These are phyloP conservation scores for Coemansia sp. DNA, from an alignment of 192 early-diverging fungal species.

Conservation along the genomic window DNA sequence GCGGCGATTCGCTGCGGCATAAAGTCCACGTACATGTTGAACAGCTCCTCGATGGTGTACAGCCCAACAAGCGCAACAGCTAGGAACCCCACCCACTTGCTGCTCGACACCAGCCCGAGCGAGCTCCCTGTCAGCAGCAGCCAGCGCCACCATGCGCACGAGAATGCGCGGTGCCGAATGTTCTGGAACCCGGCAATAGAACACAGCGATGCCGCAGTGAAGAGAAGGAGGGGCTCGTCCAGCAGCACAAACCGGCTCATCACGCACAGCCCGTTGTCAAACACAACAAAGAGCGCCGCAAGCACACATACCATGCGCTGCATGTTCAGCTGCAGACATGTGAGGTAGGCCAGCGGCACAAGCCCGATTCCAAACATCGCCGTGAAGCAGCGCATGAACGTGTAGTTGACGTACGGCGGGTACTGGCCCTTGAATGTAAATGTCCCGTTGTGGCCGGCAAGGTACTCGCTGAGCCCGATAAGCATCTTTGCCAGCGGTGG, in stretches of 20 bases:
- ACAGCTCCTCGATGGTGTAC: constrained; percentile 87
- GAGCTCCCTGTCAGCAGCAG: constrained; percentile 61
- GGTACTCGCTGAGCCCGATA: constrained; percentile 57
- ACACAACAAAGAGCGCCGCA: constrained; percentile 58
- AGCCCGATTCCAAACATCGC: constrained; percentile 65
- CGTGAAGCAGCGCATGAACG: constrained; percentile 63
- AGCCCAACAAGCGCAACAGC: constrained; percentile 85
- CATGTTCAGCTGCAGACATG: constrained; percentile 61
- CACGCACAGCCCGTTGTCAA: constrained; percentile 61
- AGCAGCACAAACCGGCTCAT: constrained; percentile 70
- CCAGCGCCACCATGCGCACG: constrained; percentile 66
- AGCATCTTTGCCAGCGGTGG: constrained; percentile 85
- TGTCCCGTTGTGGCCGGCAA: constrained; percentile 62
- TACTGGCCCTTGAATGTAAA: constrained; percentile 65
- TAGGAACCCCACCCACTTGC: constrained; percentile 96
- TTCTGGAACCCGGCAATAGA: constrained; percentile 61
- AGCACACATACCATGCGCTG: constrained; percentile 49
- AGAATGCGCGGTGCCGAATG: constrained; percentile 53
- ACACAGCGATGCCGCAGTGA: constrained; percentile 59
- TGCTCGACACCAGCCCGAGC: constrained; percentile 63
- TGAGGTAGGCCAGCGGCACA: constrained; percentile 66
- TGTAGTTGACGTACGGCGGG: constrained; percentile 62
- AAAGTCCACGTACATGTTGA: constrained; percentile 68
- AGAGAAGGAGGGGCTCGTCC: constrained; percentile 70
- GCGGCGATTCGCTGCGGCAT: constrained; percentile 55